A percentile compares a stretch with the other conserved stretches of the same genome.
phyloP scores from a whole-genome alignment of 2,329 filamentous ascomycete species.

The Botrytis tulipae region DNA sequence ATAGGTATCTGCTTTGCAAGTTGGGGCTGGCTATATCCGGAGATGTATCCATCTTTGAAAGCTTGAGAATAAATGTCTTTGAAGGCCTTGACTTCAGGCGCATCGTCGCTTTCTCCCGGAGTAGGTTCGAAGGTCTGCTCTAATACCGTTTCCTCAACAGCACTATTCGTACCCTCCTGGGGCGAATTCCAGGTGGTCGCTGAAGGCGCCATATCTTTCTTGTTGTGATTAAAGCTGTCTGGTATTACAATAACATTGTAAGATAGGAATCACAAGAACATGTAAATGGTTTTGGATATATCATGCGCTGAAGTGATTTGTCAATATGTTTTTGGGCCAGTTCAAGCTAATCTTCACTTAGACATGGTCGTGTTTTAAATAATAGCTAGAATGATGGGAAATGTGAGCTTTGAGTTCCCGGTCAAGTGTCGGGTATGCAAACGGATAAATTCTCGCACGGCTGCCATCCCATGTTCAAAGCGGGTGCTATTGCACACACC shows the following conservation, averaged over 20 bases:
- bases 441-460: slow-evolving; percentile 3
- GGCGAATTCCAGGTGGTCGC: slow-evolving; percentile 33
- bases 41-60: slow-evolving; percentile 22
- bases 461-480: slow-evolving; percentile 18
- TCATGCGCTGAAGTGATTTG: background rate
- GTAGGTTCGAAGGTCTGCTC: slow-evolving; percentile 12
- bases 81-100: slow-evolving; percentile 14
- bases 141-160: background rate
- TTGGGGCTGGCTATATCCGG: slow-evolving; percentile 17
- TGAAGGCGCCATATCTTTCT: slow-evolving; percentile 34
- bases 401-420: background rate
- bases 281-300: slow-evolving; percentile 1
- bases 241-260: background rate
- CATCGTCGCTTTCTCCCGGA: background rate
- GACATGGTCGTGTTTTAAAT: background rate
- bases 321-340: background rate
- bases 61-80: slow-evolving; percentile 19
- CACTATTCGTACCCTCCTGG: slow-evolving; percentile 23
- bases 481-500: background rate
- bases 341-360: background rate
- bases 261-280: background rate
- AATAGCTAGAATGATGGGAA: background rate
- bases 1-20: slow-evolving; percentile 37
- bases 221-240: slow-evolving; percentile 22
- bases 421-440: background rate